phyloP scores from a whole-genome alignment of 73 alveolate genomes.

The Paramecium bursaria region DNA sequence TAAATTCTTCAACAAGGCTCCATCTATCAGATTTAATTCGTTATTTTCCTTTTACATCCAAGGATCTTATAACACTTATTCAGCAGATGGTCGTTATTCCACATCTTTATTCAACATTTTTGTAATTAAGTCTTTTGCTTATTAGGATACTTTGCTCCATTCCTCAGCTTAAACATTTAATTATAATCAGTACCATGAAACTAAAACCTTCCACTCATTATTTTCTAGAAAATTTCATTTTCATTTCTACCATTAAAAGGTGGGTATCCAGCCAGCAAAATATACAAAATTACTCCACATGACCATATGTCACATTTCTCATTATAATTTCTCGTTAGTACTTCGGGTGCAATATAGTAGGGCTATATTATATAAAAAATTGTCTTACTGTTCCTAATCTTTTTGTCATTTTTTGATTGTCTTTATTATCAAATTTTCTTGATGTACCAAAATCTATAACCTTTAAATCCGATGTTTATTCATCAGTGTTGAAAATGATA shows the following conservation, averaged over 20 bases:
- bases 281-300: slow-evolving; percentile 84
- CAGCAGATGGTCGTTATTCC: slow-evolving; percentile 59
- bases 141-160: slow-evolving; percentile 68
- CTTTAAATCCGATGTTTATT: slow-evolving; percentile 23
- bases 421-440: slow-evolving; percentile 20
- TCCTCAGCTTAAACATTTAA: slow-evolving; percentile 49
- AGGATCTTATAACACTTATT: slow-evolving; percentile 20
- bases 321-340: slow-evolving; percentile 73
- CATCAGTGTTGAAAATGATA: slow-evolving; percentile 60
- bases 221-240: slow-evolving; percentile 73
- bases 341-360: slow-evolving; percentile 93
- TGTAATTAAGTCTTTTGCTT: slow-evolving; percentile 76
- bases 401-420: slow-evolving; percentile 80
- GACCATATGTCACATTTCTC: slow-evolving; percentile 95
- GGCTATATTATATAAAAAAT: slow-evolving; percentile 70
- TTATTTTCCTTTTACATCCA: slow-evolving; percentile 53
- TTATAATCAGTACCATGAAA: slow-evolving; percentile 56
- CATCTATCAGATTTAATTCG: slow-evolving; percentile 15
- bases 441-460: slow-evolving; percentile 71
- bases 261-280: slow-evolving; percentile 81
- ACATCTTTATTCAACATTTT: slow-evolving; percentile 67
- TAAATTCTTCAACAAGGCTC: slow-evolving; percentile 40
- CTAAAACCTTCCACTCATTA: slow-evolving; percentile 74
- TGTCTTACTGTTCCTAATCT: slow-evolving; percentile 87
- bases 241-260: slow-evolving; percentile 81